phyloP scores from a whole-genome alignment of 176 grass and related monocot species.

The Juncus inflexus region DNA sequence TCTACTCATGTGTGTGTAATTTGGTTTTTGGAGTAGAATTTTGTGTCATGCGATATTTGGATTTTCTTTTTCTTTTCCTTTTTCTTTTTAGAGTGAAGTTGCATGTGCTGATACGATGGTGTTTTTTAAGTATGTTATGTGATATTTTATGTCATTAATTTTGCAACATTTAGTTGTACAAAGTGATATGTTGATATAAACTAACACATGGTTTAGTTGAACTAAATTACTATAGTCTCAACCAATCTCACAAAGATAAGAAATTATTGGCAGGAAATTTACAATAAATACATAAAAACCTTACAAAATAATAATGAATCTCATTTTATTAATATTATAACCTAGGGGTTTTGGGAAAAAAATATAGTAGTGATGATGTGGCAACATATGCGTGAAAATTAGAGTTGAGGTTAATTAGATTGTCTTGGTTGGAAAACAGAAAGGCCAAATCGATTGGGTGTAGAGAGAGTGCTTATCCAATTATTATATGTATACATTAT shows the following conservation, averaged over 20 bases:
- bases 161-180: neutral
- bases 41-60: neutral
- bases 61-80: neutral
- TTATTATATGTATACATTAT: no score
- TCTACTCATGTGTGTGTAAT: neutral
- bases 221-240: slow-evolving; percentile 2
- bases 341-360: no score
- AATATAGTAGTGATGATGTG: no score
- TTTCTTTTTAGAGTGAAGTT: neutral
- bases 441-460: no score
- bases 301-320: no score
- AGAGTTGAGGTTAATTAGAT: no score
- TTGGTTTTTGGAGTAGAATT: neutral
- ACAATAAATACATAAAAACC: neutral
- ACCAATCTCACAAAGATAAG: slow-evolving; percentile 8
- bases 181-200: neutral
- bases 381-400: no score
- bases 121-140: neutral
- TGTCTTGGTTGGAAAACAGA: no score
- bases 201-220: slow-evolving; percentile 11
- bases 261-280: neutral
- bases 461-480: no score
- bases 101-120: no score
- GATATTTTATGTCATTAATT: neutral
- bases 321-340: no score